Percentiles rank a stretch among this genome's conserved stretches.
Conservation (phyloP, 2,329 filamentous ascomycete genomes). For the Fusarium hostae region DNA sequence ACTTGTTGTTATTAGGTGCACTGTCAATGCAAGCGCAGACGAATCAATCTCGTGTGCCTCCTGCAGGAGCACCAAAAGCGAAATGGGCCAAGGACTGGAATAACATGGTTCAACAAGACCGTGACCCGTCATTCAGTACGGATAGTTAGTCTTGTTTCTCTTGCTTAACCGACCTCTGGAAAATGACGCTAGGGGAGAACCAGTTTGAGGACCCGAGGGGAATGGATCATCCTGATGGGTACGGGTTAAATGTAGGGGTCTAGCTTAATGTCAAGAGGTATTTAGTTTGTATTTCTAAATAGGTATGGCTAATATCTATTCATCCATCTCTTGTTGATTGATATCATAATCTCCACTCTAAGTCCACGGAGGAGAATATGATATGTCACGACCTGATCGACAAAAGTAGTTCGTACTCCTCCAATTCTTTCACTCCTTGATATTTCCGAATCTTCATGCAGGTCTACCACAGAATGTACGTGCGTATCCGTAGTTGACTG, state of each 20-base stretch:
- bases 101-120: conserved; percentile 13
- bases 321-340: background rate
- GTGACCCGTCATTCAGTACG: conserved; percentile 2
- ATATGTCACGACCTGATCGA: conserved; percentile 8
- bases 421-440: background rate
- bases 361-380: conserved; percentile 7
- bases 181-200: conserved; percentile 23
- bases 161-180: conserved; percentile 21
- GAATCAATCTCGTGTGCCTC: conserved; percentile 24
- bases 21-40: conserved; percentile 22
- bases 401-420: background rate
- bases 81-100: conserved; percentile 24
- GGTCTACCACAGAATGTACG: background rate
- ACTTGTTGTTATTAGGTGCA: conserved; percentile 24
- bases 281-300: background rate
- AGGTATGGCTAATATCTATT: background rate
- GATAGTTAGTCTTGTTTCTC: conserved; percentile 21
- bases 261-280: background rate
- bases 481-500: conserved; percentile 1
- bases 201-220: conserved; percentile 8
- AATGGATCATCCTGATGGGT: conserved; percentile 26
- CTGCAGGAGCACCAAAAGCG: conserved; percentile 26
- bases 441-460: conserved; percentile 16
- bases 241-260: conserved; percentile 20
- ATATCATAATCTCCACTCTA: conserved; percentile 1